Conservation (phyloP, 768 basidiomycete species). For the Phanerochaete sordida region DNA sequence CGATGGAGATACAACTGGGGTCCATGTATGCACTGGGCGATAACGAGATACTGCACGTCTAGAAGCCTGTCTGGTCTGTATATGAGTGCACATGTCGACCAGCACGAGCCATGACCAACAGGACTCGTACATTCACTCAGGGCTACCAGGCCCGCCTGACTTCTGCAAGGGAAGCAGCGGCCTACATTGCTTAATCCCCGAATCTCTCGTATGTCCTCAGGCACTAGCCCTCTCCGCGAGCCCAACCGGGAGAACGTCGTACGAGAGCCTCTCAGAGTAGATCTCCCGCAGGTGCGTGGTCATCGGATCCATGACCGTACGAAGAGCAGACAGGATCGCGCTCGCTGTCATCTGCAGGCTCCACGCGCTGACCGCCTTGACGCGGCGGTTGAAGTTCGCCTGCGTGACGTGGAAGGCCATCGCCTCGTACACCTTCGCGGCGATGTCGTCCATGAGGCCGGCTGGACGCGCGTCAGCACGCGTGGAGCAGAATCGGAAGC, state of each 20-base stretch:
- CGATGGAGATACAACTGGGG: too few relatives aligned
- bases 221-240: not conserved
- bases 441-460: constrained; percentile 89
- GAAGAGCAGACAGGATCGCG: constrained; percentile 75
- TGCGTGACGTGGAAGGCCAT: constrained; percentile 94
- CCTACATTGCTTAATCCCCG: not conserved
- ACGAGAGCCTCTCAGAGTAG: constrained; percentile 20
- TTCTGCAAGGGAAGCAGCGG: too few relatives aligned
- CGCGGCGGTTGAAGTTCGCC: constrained; percentile 82
- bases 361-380: constrained; percentile 92
- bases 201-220: not conserved
- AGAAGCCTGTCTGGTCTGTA: too few relatives aligned
- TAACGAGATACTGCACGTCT: too few relatives aligned
- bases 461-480: constrained; percentile 39
- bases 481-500: not conserved
- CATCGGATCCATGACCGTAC: constrained; percentile 71
- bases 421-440: constrained; percentile 87
- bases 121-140: too few relatives aligned
- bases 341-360: constrained; percentile 91
- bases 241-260: constrained; percentile 3
- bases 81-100: too few relatives aligned
- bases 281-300: constrained; percentile 30
- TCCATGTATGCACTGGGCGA: too few relatives aligned
- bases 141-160: too few relatives aligned
- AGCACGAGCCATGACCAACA: too few relatives aligned